Evolutionary conservation across 306 rosid genomes (phyloP), one percentile per base, ranked within the genome.

Genomic region (Cercis canadensis): DNA sequence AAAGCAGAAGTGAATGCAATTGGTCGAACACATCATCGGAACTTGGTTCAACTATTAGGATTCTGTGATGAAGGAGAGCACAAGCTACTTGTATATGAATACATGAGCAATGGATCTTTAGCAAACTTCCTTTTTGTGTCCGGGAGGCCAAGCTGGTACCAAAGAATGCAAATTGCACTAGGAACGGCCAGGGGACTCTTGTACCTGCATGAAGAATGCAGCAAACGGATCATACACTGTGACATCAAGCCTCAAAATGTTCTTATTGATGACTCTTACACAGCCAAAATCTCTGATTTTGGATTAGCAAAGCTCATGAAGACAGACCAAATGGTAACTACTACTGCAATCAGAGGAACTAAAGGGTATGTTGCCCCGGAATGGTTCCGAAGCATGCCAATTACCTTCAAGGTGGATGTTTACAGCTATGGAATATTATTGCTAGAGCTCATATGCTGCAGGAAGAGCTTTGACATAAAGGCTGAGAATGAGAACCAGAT

Each of bases 331-430:
- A 24, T 3, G 29, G 1, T 24, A 3, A 24, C 0, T 7, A 69
- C 64, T 0, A 8, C 29, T 4, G n/a, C n/a, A n/a, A 68, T 68
- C 15, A 68, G 74, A 46, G 74, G 74, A 40, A 68, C 74, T 0
- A 68, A 39, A 55, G 74, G 74, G 40, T 68, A 68, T 68, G 64
- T 68, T 53, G 63, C 74, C 11, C 63, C 73, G 4, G 74, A 68
- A 14, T 68, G 53, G 74, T 54, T 39, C 21, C 54, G 54, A 37
- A 54, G 21, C 53, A 68, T 40, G 63, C 53, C 74, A 0, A 41
- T 68, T 13, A 54, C 64, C n/a, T 29, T 41, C 11, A 69, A 54
- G 74, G 64, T 69, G 15, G 74, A 69, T 55, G 63, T 69, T 16
- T 67, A 37, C 49, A 67, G 34, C 54, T 55, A 8, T 12, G 60